Conservation (phyloP, 2,329 filamentous ascomycete genomes). For the Verticillium tricorpus region DNA sequence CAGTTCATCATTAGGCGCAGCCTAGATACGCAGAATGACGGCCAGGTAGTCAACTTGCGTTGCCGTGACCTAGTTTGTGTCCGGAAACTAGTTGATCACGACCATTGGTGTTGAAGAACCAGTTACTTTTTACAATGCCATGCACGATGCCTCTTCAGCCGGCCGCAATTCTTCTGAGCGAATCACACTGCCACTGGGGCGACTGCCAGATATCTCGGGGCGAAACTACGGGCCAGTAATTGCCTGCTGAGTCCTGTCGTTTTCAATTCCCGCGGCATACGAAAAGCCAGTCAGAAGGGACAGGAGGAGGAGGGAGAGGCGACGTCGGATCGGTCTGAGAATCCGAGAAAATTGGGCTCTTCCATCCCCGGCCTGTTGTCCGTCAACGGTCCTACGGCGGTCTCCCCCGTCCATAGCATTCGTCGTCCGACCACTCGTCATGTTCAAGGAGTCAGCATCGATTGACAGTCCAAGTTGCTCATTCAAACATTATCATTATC, state of each 20-base stretch:
- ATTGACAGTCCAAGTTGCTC: background rate
- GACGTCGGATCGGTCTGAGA: background rate
- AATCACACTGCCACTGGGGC: no score
- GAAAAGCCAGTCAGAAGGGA: background rate
- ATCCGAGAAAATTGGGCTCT: background rate
- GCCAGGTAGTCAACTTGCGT: no score
- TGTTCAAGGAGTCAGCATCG: background rate
- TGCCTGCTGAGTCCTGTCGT: background rate
- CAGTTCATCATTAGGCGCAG: no score
- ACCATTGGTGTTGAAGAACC: no score
- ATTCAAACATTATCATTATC: conserved; percentile 10
- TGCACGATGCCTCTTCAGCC: no score
- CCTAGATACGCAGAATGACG: no score
- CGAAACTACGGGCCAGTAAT: background rate
- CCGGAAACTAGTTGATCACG: no score
- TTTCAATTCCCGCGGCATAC: background rate
- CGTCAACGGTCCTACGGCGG: background rate
- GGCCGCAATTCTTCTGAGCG: no score
- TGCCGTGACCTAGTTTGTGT: no score
- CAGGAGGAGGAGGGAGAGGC: background rate
- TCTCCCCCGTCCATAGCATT: background rate
- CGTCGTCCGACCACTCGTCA: background rate
- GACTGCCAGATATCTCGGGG: no score
- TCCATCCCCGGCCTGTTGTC: background rate
- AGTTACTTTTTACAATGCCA: no score